A percentile compares a stretch with the other conserved stretches of the same genome.
Evolutionary conservation across 768 basidiomycete species (phyloP).

Genomic region (Flagelloscypha sp.): DNA sequence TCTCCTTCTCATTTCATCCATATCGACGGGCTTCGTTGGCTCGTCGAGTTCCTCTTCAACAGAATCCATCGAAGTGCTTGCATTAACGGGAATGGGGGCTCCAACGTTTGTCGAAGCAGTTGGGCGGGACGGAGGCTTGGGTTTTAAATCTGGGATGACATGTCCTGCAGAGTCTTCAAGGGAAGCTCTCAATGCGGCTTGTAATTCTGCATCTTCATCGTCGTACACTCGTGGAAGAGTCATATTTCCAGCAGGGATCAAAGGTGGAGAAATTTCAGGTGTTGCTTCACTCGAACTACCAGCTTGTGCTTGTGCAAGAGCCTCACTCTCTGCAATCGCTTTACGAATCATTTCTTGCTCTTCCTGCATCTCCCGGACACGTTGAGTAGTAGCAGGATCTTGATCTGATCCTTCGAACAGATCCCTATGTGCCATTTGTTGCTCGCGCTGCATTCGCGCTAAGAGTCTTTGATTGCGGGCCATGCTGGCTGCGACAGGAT

Average conservation of each 20-base stretch:
- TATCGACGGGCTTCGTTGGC: constrained; percentile 26
- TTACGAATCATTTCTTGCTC: constrained; percentile 48
- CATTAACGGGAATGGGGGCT: not conserved
- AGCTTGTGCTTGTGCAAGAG: constrained; percentile 27
- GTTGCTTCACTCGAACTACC: too few relatives aligned
- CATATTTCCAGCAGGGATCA: too few relatives aligned
- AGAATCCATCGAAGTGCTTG: not conserved
- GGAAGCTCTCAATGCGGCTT: constrained; percentile 82
- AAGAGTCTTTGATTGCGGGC: constrained; percentile 53
- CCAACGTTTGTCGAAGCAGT: not conserved
- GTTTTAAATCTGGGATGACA: constrained; percentile 19
- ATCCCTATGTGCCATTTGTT: constrained; percentile 59
- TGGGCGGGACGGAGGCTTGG: constrained; percentile 5
- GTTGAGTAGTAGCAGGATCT: constrained; percentile 24
- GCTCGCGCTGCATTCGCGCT: constrained; percentile 55
- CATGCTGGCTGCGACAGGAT: constrained; percentile 61
- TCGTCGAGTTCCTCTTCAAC: constrained; percentile 11
- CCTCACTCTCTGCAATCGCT: constrained; percentile 56
- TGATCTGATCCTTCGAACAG: constrained; percentile 34
- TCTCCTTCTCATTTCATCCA: constrained; percentile 62
- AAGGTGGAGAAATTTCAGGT: too few relatives aligned
- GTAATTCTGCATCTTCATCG: constrained; percentile 81
- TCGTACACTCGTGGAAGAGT: constrained; percentile 73
- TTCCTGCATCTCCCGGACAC: constrained; percentile 38
- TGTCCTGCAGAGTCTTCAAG: constrained; percentile 52